A percentile compares a stretch with the other conserved stretches of the same genome.
Evolutionary conservation across 768 basidiomycete genomes (phyloP).

Genomic region (Rhodosporidiobolus odoratus): DNA sequence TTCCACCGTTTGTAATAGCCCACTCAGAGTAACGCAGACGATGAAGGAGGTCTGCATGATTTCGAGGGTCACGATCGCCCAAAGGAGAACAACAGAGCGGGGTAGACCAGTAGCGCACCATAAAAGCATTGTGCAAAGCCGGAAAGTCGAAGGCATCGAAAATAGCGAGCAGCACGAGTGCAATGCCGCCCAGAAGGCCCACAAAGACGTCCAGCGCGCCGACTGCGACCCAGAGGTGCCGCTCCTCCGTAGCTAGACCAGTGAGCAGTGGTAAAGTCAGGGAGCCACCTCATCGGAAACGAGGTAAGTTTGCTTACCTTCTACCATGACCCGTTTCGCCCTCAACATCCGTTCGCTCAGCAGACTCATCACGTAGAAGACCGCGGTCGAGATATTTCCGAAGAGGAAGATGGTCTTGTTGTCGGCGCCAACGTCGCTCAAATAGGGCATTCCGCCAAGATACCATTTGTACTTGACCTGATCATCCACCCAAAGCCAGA

Average conservation of each 20-base stretch:
- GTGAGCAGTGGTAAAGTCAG: neutral
- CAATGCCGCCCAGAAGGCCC: neutral
- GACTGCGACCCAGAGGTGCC: slow-evolving; percentile 11
- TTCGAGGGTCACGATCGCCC: neutral
- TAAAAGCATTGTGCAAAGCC: neutral
- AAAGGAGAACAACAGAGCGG: neutral
- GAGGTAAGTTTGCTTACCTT: neutral
- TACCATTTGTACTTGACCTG: neutral
- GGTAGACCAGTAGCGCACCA: neutral
- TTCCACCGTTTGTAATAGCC: slow-evolving; percentile 14
- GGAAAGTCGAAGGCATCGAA: neutral
- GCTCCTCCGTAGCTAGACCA: slow-evolving; percentile 18
- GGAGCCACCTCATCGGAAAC: neutral
- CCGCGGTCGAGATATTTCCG: neutral
- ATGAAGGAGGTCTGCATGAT: neutral
- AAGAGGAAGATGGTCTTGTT: slow-evolving; percentile 2
- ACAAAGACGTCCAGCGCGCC: neutral
- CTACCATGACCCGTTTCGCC: slow-evolving; percentile 10
- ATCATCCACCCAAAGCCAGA: neutral
- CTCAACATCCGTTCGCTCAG: slow-evolving; percentile 17
- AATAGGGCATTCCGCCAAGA: slow-evolving; percentile 1
- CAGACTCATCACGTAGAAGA: neutral
- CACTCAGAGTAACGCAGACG: neutral
- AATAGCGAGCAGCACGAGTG: neutral
- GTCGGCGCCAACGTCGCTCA: neutral